Evolutionary conservation across 139 green algal genomes (phyloP).

Genomic region (Monoraphidium neglectum): DNA sequence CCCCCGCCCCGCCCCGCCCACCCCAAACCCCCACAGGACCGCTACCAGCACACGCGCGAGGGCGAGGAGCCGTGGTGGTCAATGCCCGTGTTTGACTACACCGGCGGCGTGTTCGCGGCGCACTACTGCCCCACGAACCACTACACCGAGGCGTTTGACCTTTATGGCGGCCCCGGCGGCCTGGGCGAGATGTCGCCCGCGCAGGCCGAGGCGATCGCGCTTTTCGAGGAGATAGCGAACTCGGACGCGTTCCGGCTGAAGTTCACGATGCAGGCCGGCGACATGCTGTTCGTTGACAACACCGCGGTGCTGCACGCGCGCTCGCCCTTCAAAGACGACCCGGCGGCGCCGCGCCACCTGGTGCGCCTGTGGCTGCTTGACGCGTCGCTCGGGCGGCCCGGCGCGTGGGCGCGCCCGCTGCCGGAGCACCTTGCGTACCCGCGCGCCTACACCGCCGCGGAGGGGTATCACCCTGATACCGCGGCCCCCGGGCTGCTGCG

Average conservation of each 20-base stretch:
- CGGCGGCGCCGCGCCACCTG: not conserved
- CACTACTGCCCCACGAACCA: not conserved
- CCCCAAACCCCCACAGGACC: no score
- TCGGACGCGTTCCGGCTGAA: not conserved
- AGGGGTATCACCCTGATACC: not conserved
- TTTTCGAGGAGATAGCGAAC: not conserved
- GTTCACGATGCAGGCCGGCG: not conserved
- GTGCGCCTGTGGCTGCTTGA: slow-evolving; percentile 15
- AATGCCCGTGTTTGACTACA: slow-evolving; percentile 14
- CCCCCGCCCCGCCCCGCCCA: no score
- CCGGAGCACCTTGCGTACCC: not conserved
- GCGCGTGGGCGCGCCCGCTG: no score
- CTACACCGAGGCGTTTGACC: not conserved
- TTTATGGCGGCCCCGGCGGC: not conserved
- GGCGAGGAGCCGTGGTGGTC: not conserved
- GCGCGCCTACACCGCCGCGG: not conserved
- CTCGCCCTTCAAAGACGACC: not conserved
- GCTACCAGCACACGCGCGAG: not conserved
- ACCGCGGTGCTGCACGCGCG: slow-evolving; percentile 3
- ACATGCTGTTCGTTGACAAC: not conserved
- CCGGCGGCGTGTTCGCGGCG: not conserved
- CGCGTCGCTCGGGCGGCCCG: no score
- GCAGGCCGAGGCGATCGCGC: not conserved
- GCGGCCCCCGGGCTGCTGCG: not conserved
- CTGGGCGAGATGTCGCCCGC: not conserved